Evolutionary conservation across 441 rosid species (phyloP).

Genomic region (Pelargonium australe): DNA sequence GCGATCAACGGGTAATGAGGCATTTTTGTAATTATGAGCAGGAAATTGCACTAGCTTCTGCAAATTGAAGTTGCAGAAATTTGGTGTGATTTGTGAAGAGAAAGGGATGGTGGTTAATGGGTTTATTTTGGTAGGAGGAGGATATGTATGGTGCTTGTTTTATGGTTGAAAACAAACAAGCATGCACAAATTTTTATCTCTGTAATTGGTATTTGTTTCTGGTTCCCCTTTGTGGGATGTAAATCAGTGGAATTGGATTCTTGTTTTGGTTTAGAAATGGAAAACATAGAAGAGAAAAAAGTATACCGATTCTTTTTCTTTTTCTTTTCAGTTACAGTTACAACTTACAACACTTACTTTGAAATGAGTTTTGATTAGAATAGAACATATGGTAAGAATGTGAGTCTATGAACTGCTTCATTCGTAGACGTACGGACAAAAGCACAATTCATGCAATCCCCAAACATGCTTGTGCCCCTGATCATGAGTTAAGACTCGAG

Average conservation of each 20-base stretch:
- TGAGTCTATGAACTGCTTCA: too few relatives aligned
- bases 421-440: too few relatives aligned
- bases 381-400: too few relatives aligned
- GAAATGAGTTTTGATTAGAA: too few relatives aligned
- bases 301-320: neutral
- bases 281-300: neutral
- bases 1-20: neutral
- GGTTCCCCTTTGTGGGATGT: neutral
- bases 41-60: neutral
- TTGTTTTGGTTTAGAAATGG: neutral
- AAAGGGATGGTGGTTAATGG: neutral
- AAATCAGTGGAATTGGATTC: neutral
- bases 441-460: too few relatives aligned
- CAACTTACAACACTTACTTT: too few relatives aligned
- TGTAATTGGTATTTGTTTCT: neutral
- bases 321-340: neutral
- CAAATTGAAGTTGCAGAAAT: neutral
- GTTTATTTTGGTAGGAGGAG: neutral
- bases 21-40: neutral
- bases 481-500: too few relatives aligned
- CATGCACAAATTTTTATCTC: neutral
- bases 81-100: neutral
- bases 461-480: too few relatives aligned
- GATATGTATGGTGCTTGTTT: neutral
- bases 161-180: conserved; percentile 1